phyloP scores from a whole-genome alignment of 2,329 filamentous ascomycete genomes.

The Penicillium thymicola region DNA sequence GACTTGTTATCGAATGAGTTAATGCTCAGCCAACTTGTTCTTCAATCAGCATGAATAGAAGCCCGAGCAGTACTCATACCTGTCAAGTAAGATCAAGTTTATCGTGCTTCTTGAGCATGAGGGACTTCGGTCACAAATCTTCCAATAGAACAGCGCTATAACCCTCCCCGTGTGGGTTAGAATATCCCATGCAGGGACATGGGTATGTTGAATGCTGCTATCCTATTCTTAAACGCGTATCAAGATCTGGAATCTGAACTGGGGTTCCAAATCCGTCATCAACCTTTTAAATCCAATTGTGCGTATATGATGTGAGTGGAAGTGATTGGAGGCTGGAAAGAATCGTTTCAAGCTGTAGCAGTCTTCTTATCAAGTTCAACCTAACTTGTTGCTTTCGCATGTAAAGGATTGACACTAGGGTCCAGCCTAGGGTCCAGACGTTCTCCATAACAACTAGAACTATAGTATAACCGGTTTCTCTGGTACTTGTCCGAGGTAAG shows the following conservation, averaged over 20 bases:
- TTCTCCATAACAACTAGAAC: not conserved
- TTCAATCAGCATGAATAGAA: not conserved
- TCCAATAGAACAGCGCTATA: not conserved
- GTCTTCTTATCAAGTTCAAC: not conserved
- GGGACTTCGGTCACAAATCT: not conserved
- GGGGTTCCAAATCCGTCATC: not conserved
- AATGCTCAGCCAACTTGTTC: not conserved
- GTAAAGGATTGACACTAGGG: not conserved
- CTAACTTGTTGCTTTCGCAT: not conserved
- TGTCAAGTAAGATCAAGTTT: no score
- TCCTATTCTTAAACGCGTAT: not conserved
- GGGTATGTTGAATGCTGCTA: not conserved
- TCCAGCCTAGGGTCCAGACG: not conserved
- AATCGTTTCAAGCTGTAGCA: not conserved
- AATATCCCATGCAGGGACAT: not conserved
- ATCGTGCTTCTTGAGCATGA: not conserved
- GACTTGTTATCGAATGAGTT: not conserved
- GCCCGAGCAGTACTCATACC: no score
- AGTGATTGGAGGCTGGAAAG: not conserved
- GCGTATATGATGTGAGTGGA: not conserved
- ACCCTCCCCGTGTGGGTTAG: not conserved
- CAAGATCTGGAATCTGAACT: not conserved
- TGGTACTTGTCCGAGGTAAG: not conserved
- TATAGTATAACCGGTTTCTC: not conserved
- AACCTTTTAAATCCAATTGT: not conserved